Base-by-base conservation (phyloP, 176 grass and related monocot species). In the Oryza glaberrima region DNA sequence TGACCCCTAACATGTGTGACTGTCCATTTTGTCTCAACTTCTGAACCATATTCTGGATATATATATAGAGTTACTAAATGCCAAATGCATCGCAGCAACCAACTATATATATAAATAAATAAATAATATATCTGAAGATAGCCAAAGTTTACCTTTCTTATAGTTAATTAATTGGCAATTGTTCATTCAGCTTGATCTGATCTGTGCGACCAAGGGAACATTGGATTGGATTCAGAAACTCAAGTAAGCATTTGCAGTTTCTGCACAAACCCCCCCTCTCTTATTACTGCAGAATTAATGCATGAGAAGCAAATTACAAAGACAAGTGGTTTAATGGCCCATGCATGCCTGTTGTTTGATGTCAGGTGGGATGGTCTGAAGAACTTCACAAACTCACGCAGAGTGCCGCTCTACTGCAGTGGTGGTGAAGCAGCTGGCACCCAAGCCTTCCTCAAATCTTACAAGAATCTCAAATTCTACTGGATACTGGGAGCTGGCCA, bases 401-500 rank as follows among this genome's bases (percentile, higher is more conserved):
- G 91, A 23, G 79, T 79, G 67, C 85, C 96, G 22, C 51, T 98
- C 43, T 90, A 92, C 79, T 98, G 93, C 78, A 74, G 49, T 26
- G 79, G 83, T 9, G 65, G 72, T 48, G 83, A 73, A 32, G 67
- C 70, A 73, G 58, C 34, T 30, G 86, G 72, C 73, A 98, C 93
- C 9, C 90, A 92, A 28, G 96, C 87, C 20, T 98, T 98, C 69
- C 58, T 92, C 26, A 98, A 85, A 82, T 90, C 93, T 5, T 92
- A 98, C 85, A 89, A 81, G 47, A 98, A 98, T 88, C 77, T 98
- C 5, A 90, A 87, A 14, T 95, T 95, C 81, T 98, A 95, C 70
- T 98, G 93, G 93, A 95, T 98, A 54, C 80, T 98, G 9, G 80
- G 69, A 77, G 93, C 96, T 51, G 96, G 93, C 46, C 96, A 98